These are phyloP conservation scores for Neofusicoccum kwambonambiense DNA, from an alignment of 2,329 filamentous ascomycete species.

Conservation along the genomic window DNA sequence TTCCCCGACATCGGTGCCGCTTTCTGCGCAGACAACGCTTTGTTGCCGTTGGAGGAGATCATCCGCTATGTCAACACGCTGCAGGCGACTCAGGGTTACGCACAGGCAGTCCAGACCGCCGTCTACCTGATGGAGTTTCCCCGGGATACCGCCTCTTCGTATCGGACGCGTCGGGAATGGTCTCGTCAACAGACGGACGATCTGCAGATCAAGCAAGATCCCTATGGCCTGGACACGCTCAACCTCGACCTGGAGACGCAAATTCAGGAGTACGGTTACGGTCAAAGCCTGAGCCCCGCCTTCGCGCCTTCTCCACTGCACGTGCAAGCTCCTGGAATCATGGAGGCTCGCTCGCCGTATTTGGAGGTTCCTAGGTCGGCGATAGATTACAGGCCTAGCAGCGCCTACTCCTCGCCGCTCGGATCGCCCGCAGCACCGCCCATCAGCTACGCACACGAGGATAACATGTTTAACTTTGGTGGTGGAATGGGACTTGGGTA, in stretches of 20 bases:
- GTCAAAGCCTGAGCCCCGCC: slow-evolving; percentile 48
- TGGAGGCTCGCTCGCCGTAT: slow-evolving; percentile 41
- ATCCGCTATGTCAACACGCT: slow-evolving; percentile 70
- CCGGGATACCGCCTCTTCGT: slow-evolving; percentile 42
- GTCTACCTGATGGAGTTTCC: slow-evolving; percentile 48
- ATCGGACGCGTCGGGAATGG: slow-evolving; percentile 43
- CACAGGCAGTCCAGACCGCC: slow-evolving; percentile 43
- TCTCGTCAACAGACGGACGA: slow-evolving; percentile 35
- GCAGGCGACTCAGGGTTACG: slow-evolving; percentile 47
- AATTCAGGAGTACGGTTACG: slow-evolving; percentile 41
- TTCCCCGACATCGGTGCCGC: slow-evolving; percentile 89
- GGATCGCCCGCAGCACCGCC: slow-evolving; percentile 35
- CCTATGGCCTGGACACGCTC: slow-evolving; percentile 38
- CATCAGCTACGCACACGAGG: slow-evolving; percentile 37
- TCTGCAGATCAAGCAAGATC: slow-evolving; percentile 32
- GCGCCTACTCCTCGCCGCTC: slow-evolving; percentile 37
- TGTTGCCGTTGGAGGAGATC: slow-evolving; percentile 83
- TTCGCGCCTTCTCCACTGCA: slow-evolving; percentile 48
- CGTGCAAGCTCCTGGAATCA: slow-evolving; percentile 36
- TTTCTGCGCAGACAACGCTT: slow-evolving; percentile 68
- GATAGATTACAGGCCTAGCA: slow-evolving; percentile 30
- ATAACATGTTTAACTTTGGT: slow-evolving; percentile 41
- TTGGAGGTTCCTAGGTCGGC: slow-evolving; percentile 46
- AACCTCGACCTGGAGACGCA: slow-evolving; percentile 41
- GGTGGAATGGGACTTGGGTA: slow-evolving; percentile 37